A percentile compares a stretch with the other conserved stretches of the same genome.
Evolutionary conservation across 441 rosid species (phyloP).

Genomic region (Arabidopsis lyrata): DNA sequence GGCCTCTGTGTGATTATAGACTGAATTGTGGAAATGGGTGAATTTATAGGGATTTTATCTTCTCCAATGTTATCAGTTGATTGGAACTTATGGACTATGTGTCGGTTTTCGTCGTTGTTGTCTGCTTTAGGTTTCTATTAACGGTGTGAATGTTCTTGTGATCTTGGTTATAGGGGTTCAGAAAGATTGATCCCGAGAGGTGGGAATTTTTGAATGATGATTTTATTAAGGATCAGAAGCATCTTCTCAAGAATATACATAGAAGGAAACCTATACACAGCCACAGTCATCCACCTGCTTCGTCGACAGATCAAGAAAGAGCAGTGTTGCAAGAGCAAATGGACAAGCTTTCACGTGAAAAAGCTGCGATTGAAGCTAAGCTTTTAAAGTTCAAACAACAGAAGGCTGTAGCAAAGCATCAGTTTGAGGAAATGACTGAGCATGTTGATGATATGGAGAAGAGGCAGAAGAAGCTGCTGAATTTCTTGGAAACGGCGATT

Average conservation of each 20-base stretch:
- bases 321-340: conserved; percentile 70
- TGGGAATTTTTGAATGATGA: conserved; percentile 97
- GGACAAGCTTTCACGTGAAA: conserved; percentile 73
- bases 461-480: conserved; percentile 70
- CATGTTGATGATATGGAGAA: conserved; percentile 63
- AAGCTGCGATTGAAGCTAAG: conserved; percentile 69
- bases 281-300: conserved; percentile 76
- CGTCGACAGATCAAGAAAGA: conserved; percentile 68
- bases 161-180: conserved; percentile 63
- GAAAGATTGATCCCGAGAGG: conserved; percentile 88
- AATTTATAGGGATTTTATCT: background rate
- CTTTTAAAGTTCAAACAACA: conserved; percentile 59
- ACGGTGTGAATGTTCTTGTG: conserved; percentile 11
- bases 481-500: conserved; percentile 65
- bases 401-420: conserved; percentile 61
- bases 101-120: background rate
- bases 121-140: background rate
- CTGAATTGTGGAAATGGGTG: too few relatives aligned
- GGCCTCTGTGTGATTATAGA: too few relatives aligned
- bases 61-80: conserved; percentile 2
- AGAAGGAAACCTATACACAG: conserved; percentile 93
- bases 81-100: background rate
- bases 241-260: conserved; percentile 90
- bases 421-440: conserved; percentile 61
- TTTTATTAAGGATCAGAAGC: conserved; percentile 83